Evolutionary conservation across 2,329 filamentous ascomycete genomes (phyloP), one percentile per base, ranked within the genome.

Genomic region (Clarireedia monteithiana): DNA sequence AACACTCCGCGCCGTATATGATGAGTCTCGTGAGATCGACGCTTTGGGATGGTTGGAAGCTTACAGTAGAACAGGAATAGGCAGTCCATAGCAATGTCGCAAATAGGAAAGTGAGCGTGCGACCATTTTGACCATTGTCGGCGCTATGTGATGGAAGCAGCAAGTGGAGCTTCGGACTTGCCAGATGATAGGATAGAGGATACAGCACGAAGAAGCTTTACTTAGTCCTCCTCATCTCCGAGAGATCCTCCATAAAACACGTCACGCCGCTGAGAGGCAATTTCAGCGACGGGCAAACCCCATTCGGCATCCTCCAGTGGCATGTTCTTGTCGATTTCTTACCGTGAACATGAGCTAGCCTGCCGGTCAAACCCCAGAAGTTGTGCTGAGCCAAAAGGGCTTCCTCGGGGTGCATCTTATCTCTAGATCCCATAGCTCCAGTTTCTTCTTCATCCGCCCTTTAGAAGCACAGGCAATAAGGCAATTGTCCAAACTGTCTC

Each of bases 181-280:
- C 48, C 39, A n/a, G 7, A 38, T 7, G 50, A 48, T 17, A 27
- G 20, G 15, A 53, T 14, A 39, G 12, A 49, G 34, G 44, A n/a
- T 14, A 30, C 27, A 30, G 27, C 14, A 6, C 38, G 14, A 6
- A 15, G 10, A 40, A 17, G 15, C 38, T 40, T 6, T 20, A n/a
- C 39, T 6, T 6, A 20, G 39, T 42, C 14, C 17, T 42, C 6
- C 38, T 54, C 24, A n/a, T 40, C 38, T 42, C 20, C 45, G 38
- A 49, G 38, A 23, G 48, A 26, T 46, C 52, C 27, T 49, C 48
- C 44, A 24, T 54, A 39, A 17, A 42, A 49, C 52, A 54, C 52
- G 52, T 49, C 34, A 54, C 40, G 52, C 12, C 30, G 52, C 12
- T 10, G 7, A 34, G 30, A 34, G 30, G 30, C 12, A 46, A 46